phyloP scores from a whole-genome alignment of 2,329 filamentous ascomycete genomes.

The Pseudogymnoascus sp. region DNA sequence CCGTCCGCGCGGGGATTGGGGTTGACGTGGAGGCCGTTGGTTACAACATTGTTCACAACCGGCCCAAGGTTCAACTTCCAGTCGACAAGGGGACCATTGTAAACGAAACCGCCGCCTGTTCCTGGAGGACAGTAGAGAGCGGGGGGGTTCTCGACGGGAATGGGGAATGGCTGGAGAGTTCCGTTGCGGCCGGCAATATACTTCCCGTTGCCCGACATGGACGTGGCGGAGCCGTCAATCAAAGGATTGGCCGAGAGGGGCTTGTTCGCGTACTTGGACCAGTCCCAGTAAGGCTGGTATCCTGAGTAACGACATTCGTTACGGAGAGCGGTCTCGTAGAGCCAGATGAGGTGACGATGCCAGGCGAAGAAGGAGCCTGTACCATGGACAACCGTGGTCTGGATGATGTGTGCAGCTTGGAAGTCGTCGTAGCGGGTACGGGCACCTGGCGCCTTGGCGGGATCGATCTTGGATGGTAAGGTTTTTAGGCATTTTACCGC shows the following conservation, averaged over 20 bases:
- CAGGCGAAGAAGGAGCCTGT: constrained; percentile 31
- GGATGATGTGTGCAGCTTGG: constrained; percentile 30
- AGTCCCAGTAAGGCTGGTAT: background rate
- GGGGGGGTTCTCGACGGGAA: background rate
- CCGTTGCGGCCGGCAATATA: background rate
- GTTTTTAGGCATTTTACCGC: constrained; percentile 27
- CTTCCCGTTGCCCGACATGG: constrained; percentile 40
- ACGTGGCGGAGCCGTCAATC: constrained; percentile 43
- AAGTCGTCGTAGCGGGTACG: constrained; percentile 32
- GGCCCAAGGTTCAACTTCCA: background rate
- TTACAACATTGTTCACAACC: background rate
- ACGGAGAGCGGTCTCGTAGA: constrained; percentile 31
- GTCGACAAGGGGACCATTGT: background rate
- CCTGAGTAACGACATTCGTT: constrained; percentile 30
- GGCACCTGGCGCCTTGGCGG: constrained; percentile 14
- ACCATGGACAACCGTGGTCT: constrained; percentile 28
- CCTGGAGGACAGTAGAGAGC: background rate
- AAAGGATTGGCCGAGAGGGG: background rate
- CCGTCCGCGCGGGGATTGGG: constrained; percentile 14
- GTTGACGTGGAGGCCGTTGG: background rate
- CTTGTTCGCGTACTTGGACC: background rate
- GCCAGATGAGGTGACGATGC: constrained; percentile 32
- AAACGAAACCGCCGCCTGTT: background rate
- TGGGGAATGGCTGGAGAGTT: background rate
- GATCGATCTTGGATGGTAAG: constrained; percentile 25